Evolutionary conservation across 1,284 basidiomycete genomes (phyloP), one percentile per base, ranked within the genome.

Genomic region (Naganishia liquefaciens): DNA sequence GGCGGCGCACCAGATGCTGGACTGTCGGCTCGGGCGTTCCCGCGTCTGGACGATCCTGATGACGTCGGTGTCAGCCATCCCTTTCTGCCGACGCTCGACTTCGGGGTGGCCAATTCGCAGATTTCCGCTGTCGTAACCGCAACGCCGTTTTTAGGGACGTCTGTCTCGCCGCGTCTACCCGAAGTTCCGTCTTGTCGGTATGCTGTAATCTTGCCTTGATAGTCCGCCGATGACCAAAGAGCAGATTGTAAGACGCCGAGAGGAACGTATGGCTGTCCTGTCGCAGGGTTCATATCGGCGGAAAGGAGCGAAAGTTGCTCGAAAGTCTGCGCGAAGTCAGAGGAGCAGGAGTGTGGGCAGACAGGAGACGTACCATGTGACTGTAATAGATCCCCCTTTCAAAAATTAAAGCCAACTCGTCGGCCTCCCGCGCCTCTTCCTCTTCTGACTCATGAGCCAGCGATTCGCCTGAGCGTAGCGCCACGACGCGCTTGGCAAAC

Each of bases 321-420:
- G 69, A 90, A 84, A 10, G 83, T 79, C 90, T 92, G 71, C 42
- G 44, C 28, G 64, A 23, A n/a, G 30, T 25, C 23, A 21, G 40
- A 23, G 28, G 30, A 10, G 25, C 10, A 28, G 25, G 11, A 19
- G 19, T 3, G 13, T 33, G 7, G 15, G 6, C 5, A 10, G 9
- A 2, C 68, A 25, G 64, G 63, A 25, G 19, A 78, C 85, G 63
- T 70, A 90, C 90, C 89, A 95, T 90, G 75, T 93, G 91, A 13
- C 85, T 82, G 75, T 95, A 96, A 78, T 93, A 90, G 30, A 96
- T 91, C 5, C 89, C 90, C 30, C 84, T 80, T 39, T 83, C 78
- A 74, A 97, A 95, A 71, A 95, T 82, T 63, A 80, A 81, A n/a
- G 79, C 80, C 82, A 89, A 73, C 71, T 75, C 76, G 53, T 70